phyloP scores from a whole-genome alignment of 805 yeast species.

The Cyberlindnera subsufficiens region DNA sequence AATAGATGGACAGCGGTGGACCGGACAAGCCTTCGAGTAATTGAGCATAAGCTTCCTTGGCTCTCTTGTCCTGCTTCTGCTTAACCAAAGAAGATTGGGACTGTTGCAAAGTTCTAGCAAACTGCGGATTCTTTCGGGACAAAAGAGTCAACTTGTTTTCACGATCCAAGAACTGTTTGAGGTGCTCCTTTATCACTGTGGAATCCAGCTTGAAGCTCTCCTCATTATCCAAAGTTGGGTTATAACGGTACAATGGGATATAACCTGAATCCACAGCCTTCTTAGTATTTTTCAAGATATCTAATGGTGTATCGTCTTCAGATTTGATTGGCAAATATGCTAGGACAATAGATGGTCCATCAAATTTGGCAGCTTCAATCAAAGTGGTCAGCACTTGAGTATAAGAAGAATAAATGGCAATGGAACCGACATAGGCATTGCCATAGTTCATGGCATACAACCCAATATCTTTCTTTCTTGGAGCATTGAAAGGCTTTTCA shows the following conservation, averaged over 20 bases:
- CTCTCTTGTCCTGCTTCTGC: slow-evolving; percentile 54
- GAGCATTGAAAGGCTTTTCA: slow-evolving; percentile 28
- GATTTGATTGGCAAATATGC: slow-evolving; percentile 78
- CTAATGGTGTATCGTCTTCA: slow-evolving; percentile 63
- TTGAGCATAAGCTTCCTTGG: slow-evolving; percentile 71
- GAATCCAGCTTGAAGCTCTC: slow-evolving; percentile 81
- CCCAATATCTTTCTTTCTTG: slow-evolving; percentile 87
- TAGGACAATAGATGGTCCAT: slow-evolving; percentile 87
- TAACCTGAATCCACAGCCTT: slow-evolving; percentile 88
- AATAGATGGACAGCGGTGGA: slow-evolving; percentile 71
- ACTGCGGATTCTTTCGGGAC: slow-evolving; percentile 62
- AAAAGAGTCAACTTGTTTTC: slow-evolving; percentile 83
- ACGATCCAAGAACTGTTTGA: slow-evolving; percentile 77
- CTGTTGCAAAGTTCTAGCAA: slow-evolving; percentile 65
- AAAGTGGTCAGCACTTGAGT: slow-evolving; percentile 88
- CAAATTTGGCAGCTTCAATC: slow-evolving; percentile 80
- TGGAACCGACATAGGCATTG: slow-evolving; percentile 85
- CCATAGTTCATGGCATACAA: slow-evolving; percentile 93
- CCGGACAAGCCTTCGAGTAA: slow-evolving; percentile 85
- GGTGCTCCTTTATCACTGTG: slow-evolving; percentile 67
- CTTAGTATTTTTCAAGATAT: slow-evolving; percentile 81
- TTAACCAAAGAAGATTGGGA: slow-evolving; percentile 59
- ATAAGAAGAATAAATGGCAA: slow-evolving; percentile 89
- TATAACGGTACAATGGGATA: slow-evolving; percentile 91
- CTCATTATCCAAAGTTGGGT: slow-evolving; percentile 44